These are phyloP conservation scores for Lagenidium giganteum DNA, from an alignment of 352 stramenopile genomes.

Conservation along the genomic window DNA sequence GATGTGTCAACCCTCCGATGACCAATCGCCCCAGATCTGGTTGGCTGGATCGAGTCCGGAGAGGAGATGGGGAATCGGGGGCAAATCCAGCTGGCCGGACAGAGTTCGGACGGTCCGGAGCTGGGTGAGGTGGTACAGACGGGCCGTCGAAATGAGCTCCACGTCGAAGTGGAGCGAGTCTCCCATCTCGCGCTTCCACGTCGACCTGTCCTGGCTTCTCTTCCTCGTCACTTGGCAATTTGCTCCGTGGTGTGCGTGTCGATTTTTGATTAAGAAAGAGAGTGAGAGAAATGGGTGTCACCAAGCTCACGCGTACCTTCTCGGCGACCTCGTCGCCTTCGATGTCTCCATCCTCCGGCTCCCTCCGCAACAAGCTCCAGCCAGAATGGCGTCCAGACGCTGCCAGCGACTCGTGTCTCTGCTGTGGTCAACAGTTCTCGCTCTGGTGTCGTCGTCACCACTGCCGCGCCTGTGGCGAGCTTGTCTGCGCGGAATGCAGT, in stretches of 20 bases:
- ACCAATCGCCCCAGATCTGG: too few relatives aligned
- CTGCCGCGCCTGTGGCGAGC: conserved; percentile 71
- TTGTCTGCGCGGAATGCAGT: conserved; percentile 72
- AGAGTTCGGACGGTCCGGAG: too few relatives aligned
- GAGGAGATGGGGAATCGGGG: too few relatives aligned
- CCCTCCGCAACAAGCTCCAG: conserved; percentile 17
- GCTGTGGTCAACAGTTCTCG: conserved; percentile 65
- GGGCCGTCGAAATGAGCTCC: too few relatives aligned
- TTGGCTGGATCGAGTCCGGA: too few relatives aligned
- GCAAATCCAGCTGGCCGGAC: too few relatives aligned
- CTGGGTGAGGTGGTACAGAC: too few relatives aligned
- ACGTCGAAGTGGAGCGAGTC: too few relatives aligned
- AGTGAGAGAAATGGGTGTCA: conserved; percentile 16
- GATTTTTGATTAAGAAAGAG: background rate
- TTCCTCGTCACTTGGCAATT: conserved; percentile 16
- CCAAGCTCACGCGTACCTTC: conserved; percentile 1
- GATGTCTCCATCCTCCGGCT: too few relatives aligned
- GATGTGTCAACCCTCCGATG: too few relatives aligned
- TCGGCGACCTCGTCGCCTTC: conserved; percentile 9
- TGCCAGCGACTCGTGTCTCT: conserved; percentile 63
- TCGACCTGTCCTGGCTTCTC: too few relatives aligned
- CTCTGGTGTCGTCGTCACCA: conserved; percentile 75
- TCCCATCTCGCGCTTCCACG: too few relatives aligned
- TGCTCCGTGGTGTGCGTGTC: conserved; percentile 8
- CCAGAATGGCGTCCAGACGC: conserved; percentile 67